Base-by-base conservation (phyloP, 1,139 yeast genomes). In the Groenewaldozyma auringiensis region DNA sequence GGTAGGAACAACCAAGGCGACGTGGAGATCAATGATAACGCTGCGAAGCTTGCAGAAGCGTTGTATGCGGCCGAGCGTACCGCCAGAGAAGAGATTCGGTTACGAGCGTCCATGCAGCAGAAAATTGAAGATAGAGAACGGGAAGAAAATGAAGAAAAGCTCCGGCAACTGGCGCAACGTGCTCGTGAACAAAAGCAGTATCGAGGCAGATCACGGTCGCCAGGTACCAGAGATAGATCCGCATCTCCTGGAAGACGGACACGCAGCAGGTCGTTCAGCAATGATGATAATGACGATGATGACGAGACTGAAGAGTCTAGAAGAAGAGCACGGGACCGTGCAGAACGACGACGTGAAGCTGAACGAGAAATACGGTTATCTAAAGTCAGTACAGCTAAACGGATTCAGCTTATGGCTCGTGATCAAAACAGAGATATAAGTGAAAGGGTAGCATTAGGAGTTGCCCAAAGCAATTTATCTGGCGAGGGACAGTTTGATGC, bases 61-160 rank as follows among this genome's bases (percentile, higher is more conserved):
- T 69, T 89, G 48, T 84, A 79, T 47, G 65, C 69, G 13, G 96
- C 96, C 0, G 96, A 87, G 53, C 68, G 70, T 36, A 69, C 76
- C 40, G 85, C 95, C 0, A 68, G 95, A 50, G 79, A 81, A 49
- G 88, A 83, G 50, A 75, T 89, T 17, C 72, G 73, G 47, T 61
- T 72, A 34, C 71, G 92, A 43, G 78, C 81, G 44, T 79, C 77
- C 42, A 61, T 76, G 63, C 73, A 77, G 56, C 74, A 71, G 54
- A 72, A 75, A 54, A 55, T 72, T 46, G 81, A 80, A 1, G 74
- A 76, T 47, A 69, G 72, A 53, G 81, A 81, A 53, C 72, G 75
- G 40, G 66, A 65, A 21, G 79, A 76, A 46, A 79, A 79, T 54
- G 94, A 86, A 52, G 73, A 69, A 49, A 74, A 75, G 51, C 61